Percentiles rank a stretch among this genome's conserved stretches.
Conservation (phyloP, 441 rosid species). For the Croton setiger region DNA sequence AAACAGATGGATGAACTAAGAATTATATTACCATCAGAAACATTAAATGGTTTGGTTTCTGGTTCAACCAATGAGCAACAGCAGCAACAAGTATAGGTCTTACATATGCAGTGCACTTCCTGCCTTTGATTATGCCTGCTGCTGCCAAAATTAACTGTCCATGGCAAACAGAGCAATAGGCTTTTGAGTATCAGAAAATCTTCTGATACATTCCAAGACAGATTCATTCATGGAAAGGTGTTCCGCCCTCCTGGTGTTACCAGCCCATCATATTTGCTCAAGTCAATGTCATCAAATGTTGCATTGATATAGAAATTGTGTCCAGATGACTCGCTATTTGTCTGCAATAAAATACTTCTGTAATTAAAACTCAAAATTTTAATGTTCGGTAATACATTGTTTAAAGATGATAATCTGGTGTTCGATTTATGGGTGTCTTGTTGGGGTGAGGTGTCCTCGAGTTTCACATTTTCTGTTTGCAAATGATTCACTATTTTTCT, state of each 20-base stretch:
- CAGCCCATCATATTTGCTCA: slow-evolving; percentile 61
- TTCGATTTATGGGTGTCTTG: no score
- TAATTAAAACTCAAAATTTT: no score
- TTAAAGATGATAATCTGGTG: no score
- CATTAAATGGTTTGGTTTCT: slow-evolving; percentile 38
- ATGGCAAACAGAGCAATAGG: slow-evolving; percentile 79
- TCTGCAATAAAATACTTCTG: slow-evolving; percentile 44
- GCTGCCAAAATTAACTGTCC: slow-evolving; percentile 83
- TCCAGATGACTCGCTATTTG: slow-evolving; percentile 63
- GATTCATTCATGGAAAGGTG: slow-evolving; percentile 62
- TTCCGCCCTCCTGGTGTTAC: slow-evolving; percentile 90
- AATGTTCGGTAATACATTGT: no score
- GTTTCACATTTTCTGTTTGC: no score
- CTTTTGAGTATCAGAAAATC: slow-evolving; percentile 52
- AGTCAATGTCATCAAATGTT: slow-evolving; percentile 62
- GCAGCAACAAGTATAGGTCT: slow-evolving; percentile 66
- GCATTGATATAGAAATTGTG: slow-evolving; percentile 84
- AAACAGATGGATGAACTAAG: slow-evolving; percentile 60
- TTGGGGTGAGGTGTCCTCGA: no score
- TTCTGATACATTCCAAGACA: slow-evolving; percentile 56
- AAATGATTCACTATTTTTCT: no score
- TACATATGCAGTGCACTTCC: slow-evolving; percentile 65
- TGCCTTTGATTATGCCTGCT: slow-evolving; percentile 48
- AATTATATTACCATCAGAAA: slow-evolving; percentile 68
- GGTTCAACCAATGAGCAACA: slow-evolving; percentile 81